Evolutionary conservation across 129 eudicot genomes (phyloP), one percentile per base, ranked within the genome.

Genomic region (Deinandra increscens): DNA sequence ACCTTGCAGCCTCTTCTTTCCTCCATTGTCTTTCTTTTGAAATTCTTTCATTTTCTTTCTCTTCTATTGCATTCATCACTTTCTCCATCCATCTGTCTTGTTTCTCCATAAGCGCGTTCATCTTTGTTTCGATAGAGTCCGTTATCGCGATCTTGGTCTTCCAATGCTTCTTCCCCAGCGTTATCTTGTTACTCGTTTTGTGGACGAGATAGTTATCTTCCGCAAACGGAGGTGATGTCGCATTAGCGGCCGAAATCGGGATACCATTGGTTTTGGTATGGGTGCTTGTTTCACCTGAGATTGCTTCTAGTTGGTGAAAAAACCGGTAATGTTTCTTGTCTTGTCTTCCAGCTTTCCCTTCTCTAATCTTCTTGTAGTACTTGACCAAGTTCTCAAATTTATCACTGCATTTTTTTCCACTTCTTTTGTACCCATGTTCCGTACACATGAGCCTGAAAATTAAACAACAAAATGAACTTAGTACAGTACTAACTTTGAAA

Each of bases 401-500:
- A 82, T 89, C 99, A 71, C 97, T 85, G 88, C 99, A 94, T 79
- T 94, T 94, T 64, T 87, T 94, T 60, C 99, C 97, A 75, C 82
- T 89, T 75, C 99, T 89, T 82, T 85, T 96, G 45, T 87, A 89
- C 12, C 99, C 99, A 78, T 94, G 91, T 50, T 94, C 99, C 65
- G 68, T 85, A 51, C 68, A 81, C 99, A 94, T 87, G 34, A 94
- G 85, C 89, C 99, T 94, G 78, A 58, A 29, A 58, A 13, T 29
- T 26, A 29, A 13, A 14, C 64, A 60, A 59, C 46, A 69, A 60
- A 13, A 29, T 17, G n/a, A 10, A 33, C 17, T 7, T 17, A 49
- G 11, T 56, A 10, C 2, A 10, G 33, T 39, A 58, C 0, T 66
- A 7, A 4, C 7, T 2, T 5, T 26, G 13, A 44, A 66, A 17